Percentiles rank a stretch among this genome's conserved stretches.
These are phyloP conservation scores for Ceratobasidium sp. DNA, from an alignment of 1,284 basidiomycete species.

Conservation along the genomic window DNA sequence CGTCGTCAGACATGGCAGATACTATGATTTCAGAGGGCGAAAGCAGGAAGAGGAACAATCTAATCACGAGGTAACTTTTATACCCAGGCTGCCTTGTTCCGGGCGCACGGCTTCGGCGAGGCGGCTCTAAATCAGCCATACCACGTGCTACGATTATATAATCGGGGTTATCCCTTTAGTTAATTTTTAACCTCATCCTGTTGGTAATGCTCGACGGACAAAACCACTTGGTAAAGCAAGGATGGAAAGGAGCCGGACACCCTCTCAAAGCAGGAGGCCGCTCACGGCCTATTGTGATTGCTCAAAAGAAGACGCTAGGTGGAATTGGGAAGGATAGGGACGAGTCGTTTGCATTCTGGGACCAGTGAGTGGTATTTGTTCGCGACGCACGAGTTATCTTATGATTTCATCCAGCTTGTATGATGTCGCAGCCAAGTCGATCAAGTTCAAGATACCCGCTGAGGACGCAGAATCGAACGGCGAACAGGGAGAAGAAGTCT, in stretches of 20 bases:
- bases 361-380: conserved; percentile 73
- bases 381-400: not conserved
- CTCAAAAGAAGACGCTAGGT: conserved; percentile 83
- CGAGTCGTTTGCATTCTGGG: conserved; percentile 95
- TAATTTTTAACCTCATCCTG: conserved; percentile 22
- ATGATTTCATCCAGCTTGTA: conserved; percentile 68
- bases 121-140: not conserved
- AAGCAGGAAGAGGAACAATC: conserved; percentile 14
- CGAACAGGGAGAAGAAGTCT: conserved; percentile 62
- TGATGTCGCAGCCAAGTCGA: conserved; percentile 77
- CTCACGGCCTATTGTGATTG: conserved; percentile 75
- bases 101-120: conserved; percentile 34
- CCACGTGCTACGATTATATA: conserved; percentile 27
- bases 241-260: conserved; percentile 86
- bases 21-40: not conserved
- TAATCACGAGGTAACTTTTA: not conserved
- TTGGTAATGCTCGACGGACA: conserved; percentile 69
- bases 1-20: conserved; percentile 59
- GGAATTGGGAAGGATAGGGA: conserved; percentile 92
- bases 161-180: not conserved
- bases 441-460: conserved; percentile 69
- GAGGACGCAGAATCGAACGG: conserved; percentile 50
- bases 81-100: conserved; percentile 7
- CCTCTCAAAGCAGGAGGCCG: conserved; percentile 76
- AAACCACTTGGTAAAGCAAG: conserved; percentile 80